Conservation (phyloP, 2,329 filamentous ascomycete species). For the Ceratocystis cacaofunesta region DNA sequence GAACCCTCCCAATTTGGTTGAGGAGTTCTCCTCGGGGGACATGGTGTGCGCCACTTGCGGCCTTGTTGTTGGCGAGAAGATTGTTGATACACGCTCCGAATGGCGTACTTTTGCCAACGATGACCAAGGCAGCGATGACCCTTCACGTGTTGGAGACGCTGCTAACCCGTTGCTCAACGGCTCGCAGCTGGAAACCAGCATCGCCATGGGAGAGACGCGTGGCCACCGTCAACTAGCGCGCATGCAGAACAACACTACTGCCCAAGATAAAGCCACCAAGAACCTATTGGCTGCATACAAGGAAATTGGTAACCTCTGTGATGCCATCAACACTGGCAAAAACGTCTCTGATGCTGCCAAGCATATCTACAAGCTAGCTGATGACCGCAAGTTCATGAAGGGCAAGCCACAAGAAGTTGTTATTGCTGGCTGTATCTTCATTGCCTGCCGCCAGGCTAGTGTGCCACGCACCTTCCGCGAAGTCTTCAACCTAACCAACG, state of each 20-base stretch:
- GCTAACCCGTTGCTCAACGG: slow-evolving; percentile 82
- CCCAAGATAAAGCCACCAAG: slow-evolving; percentile 71
- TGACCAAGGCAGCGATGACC: slow-evolving; percentile 90
- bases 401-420: slow-evolving; percentile 89
- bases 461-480: slow-evolving; percentile 86
- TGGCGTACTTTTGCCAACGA: slow-evolving; percentile 99
- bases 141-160: slow-evolving; percentile 92
- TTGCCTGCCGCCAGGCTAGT: slow-evolving; percentile 80
- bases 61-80: slow-evolving; percentile 74
- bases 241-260: slow-evolving; percentile 71
- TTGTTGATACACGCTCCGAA: slow-evolving; percentile 91
- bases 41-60: slow-evolving; percentile 88
- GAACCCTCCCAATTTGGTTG: slow-evolving; percentile 77
- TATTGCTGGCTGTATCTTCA: slow-evolving; percentile 93
- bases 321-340: slow-evolving; percentile 66
- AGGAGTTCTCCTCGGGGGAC: slow-evolving; percentile 85
- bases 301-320: slow-evolving; percentile 76
- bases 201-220: slow-evolving; percentile 65
- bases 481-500: slow-evolving; percentile 82
- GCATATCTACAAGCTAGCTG: slow-evolving; percentile 86
- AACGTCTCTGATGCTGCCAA: slow-evolving; percentile 81
- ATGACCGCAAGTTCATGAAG: slow-evolving; percentile 87
- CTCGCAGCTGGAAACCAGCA: slow-evolving; percentile 74
- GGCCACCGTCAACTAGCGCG: slow-evolving; percentile 62
- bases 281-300: slow-evolving; percentile 70